Percentiles rank a stretch among this genome's conserved stretches.
Evolutionary conservation across 2,329 filamentous ascomycete species (phyloP).

Genomic region (Cadophora luteo-olivacea): DNA sequence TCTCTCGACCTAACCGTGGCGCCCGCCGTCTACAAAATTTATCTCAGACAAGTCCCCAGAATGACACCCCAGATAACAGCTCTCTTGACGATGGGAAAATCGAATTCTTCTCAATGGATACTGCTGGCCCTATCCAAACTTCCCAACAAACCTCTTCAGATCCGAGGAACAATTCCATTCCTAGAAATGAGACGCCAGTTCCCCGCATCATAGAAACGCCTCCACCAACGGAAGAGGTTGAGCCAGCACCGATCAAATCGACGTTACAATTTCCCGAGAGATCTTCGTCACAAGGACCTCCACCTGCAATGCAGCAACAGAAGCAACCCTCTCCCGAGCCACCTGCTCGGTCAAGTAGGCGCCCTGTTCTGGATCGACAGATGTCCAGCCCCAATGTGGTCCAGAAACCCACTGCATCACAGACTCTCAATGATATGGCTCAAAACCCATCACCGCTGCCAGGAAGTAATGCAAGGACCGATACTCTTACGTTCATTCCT

Average conservation of each 20-base stretch:
- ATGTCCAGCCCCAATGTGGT: conserved; percentile 38
- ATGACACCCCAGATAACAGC: conserved; percentile 23
- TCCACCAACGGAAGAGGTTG: conserved; percentile 45
- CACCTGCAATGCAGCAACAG: conserved; percentile 27
- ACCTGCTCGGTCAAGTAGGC: conserved; percentile 54
- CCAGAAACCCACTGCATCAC: conserved; percentile 27
- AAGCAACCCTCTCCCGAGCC: conserved; percentile 51
- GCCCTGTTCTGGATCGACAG: conserved; percentile 47
- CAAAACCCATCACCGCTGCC: conserved; percentile 72
- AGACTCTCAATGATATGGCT: conserved; percentile 62
- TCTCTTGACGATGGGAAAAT: conserved; percentile 31
- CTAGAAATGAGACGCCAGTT: conserved; percentile 48
- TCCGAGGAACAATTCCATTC: conserved; percentile 43
- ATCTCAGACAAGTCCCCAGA: conserved; percentile 27
- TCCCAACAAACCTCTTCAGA: conserved; percentile 36
- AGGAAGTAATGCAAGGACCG: conserved; percentile 74
- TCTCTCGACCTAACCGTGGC: conserved; percentile 60
- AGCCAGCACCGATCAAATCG: conserved; percentile 28
- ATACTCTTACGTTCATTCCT: conserved; percentile 81
- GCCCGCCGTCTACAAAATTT: conserved; percentile 39
- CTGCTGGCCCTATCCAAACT: conserved; percentile 13
- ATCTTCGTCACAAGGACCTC: conserved; percentile 58
- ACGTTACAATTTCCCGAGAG: conserved; percentile 55
- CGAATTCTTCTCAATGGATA: conserved; percentile 19
- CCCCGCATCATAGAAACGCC: conserved; percentile 72